Base-by-base conservation (phyloP, 2,329 filamentous ascomycete genomes). In the Cercospora sesami region DNA sequence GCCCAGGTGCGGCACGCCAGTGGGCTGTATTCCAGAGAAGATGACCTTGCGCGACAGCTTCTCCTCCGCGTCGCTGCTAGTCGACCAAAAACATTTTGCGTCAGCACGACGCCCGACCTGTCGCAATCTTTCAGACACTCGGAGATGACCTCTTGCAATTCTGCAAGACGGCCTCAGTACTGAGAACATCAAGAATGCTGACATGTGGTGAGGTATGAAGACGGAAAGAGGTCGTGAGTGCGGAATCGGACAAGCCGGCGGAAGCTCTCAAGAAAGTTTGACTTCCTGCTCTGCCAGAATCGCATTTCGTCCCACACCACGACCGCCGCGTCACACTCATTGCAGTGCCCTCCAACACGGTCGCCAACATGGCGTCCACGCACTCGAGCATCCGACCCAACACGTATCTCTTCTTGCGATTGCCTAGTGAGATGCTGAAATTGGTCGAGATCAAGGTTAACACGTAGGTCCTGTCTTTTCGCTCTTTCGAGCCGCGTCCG, bases 1-100 rank as follows among this genome's bases (percentile, higher is more conserved):
- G 65, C 95, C 95, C 31, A 99, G 82, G 79, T 99, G 95, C 14
- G 95, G 95, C 26, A 96, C 86, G 39, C 94, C 95, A 0, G 95
- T 99, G 18, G 95, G 95, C 80, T 99, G 95, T 74, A 99, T 99
- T 63, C 94, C 95, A 3, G 95, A 98, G 83, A 99, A 97, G 75
- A 98, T 87, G 68, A 90, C 84, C 65, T 84, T 77, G 8, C n/a
- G 21, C 7, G 55, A 14, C 58, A 42, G 55, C 33, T 33, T 45
- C 10, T 63, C 58, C 26, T 28, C 60, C 59, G 60, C 30, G 31
- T 55, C 36, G 66, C 63, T 57, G 63, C 63, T 68, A 8, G 61
- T 33, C 45, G 61, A 63, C 61, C 61, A 36, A 39, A 64, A 42
- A 5, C 31, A 42, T 26, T 53, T 58, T 33, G 36, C 51, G 33